Percentiles rank a stretch among this genome's conserved stretches.
These are phyloP conservation scores for Oryza officinalis DNA, from an alignment of 176 grass and related monocot genomes.

Conservation along the genomic window DNA sequence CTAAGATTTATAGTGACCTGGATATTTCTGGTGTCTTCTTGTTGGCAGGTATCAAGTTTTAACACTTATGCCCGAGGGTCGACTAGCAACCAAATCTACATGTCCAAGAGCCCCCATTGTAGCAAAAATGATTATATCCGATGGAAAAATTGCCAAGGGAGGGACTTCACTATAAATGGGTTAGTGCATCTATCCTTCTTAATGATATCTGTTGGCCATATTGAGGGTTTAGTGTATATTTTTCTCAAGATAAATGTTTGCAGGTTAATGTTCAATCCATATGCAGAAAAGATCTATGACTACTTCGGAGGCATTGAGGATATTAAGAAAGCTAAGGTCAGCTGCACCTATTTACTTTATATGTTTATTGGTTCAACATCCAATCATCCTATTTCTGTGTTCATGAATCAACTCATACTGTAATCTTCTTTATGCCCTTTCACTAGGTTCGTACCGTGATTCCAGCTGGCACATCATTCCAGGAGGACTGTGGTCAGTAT, in stretches of 20 bases:
- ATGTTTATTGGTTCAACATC: constrained; percentile 33
- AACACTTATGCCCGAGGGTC: constrained; percentile 62
- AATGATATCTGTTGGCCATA: constrained; percentile 7
- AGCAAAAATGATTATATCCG: constrained; percentile 74
- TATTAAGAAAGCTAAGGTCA: constrained; percentile 82
- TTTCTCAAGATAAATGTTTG: constrained; percentile 30
- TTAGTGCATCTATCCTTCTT: constrained; percentile 36
- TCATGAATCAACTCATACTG: background rate
- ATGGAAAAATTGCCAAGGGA: constrained; percentile 83
- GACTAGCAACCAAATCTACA: constrained; percentile 40
- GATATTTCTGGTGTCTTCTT: constrained; percentile 27
- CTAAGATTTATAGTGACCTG: background rate
- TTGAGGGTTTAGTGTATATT: constrained; percentile 7
- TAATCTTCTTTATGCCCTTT: constrained; percentile 11
- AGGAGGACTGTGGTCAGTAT: constrained; percentile 85
- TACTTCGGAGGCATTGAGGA: constrained; percentile 93
- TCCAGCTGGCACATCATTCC: constrained; percentile 77
- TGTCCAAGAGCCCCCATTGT: constrained; percentile 53
- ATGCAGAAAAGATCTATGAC: constrained; percentile 88
- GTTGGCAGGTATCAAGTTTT: constrained; percentile 86
- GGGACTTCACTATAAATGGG: constrained; percentile 98
- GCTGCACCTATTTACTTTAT: constrained; percentile 39
- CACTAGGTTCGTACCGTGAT: constrained; percentile 80
- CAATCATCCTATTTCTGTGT: background rate
- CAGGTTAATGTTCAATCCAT: constrained; percentile 98